Evolutionary conservation across 1,284 basidiomycete species (phyloP), one percentile per base, ranked within the genome.

Genomic region (Athelia psychrophila): DNA sequence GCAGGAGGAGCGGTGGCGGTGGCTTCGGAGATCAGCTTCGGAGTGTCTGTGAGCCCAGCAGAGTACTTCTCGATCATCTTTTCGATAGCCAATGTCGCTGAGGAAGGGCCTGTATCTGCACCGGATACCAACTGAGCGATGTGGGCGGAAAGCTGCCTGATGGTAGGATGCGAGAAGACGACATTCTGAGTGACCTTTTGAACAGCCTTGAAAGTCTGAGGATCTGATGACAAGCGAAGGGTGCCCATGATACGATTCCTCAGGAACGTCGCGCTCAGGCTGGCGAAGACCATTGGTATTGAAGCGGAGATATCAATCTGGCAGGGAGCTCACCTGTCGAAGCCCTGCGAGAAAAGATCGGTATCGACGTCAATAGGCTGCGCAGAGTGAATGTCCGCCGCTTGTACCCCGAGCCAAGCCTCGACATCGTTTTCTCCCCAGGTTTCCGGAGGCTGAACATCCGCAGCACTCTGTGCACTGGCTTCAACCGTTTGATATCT

Each of bases 111-210:
- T 3, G 15, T 27, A 10, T 33, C 19, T 16, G 27, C 4, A 4
- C 23, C 36, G 5, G 32, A 27, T 5, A 48, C 16, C 3, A 67
- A 40, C 1, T 42, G 51, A 2, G 55, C 53, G 15, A 75, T 51
- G 50, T 64, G 63, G 0, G 42, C 30, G 0, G 68, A 60, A 24
- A 75, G 58, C 2, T 52, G 48, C 2, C 58, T 53, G 35, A 73
- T 65, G 5, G 62, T 59, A 1, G 72, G 69, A 42, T 69, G 55
- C 0, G 57, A 54, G 52, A 74, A 73, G 15, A 75, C 62, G 4
- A 65, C 53, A 45, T 65, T 66, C 47, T 67, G 65, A 0, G 58
- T 47, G 15, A 70, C 44, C 2, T 24, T 30, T 3, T 54, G 48
- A 8, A 54, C 56, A 9, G 58, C 62, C 23, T 19, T 35, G 12